These are phyloP conservation scores for Tetracladium marchalianum DNA, from an alignment of 495 filamentous ascomycete genomes.

Conservation along the genomic window DNA sequence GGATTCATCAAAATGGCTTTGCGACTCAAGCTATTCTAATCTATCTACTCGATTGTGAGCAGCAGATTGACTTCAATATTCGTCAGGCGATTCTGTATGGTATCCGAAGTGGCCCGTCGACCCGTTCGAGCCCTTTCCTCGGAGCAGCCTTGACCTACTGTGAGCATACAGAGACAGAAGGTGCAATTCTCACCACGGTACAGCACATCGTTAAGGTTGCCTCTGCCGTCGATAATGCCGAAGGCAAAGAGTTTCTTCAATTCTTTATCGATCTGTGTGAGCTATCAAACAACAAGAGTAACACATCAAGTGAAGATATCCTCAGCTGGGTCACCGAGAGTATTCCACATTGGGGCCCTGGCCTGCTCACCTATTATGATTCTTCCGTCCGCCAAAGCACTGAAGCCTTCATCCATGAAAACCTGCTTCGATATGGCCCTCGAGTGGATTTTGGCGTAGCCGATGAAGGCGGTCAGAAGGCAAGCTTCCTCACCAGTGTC, in stretches of 20 bases:
- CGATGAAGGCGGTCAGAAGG: not conserved
- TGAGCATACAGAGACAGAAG: conserved; percentile 22
- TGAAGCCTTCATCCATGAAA: conserved; percentile 11
- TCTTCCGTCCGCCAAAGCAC: conserved; percentile 10
- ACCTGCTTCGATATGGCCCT: not conserved
- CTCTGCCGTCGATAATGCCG: conserved; percentile 24
- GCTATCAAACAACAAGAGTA: conserved; percentile 22
- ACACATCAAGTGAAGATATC: conserved; percentile 29
- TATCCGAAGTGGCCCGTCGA: conserved; percentile 7
- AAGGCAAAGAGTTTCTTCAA: conserved; percentile 46
- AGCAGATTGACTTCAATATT: conserved; percentile 10
- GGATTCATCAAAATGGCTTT: conserved; percentile 34
- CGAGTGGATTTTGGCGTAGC: not conserved
- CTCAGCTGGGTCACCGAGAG: conserved; percentile 36
- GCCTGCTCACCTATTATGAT: conserved; percentile 29
- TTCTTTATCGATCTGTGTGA: conserved; percentile 43
- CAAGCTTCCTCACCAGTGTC: not conserved
- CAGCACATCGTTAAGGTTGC: conserved; percentile 47
- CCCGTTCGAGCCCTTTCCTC: conserved; percentile 10
- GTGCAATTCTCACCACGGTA: conserved; percentile 40
- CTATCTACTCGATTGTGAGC: conserved; percentile 25
- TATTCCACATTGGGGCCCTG: conserved; percentile 56
- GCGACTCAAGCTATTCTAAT: conserved; percentile 34
- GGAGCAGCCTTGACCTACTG: conserved; percentile 16
- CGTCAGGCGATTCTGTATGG: conserved; percentile 12